Conservation (phyloP, 768 basidiomycete species). For the Russula ochroleuca region DNA sequence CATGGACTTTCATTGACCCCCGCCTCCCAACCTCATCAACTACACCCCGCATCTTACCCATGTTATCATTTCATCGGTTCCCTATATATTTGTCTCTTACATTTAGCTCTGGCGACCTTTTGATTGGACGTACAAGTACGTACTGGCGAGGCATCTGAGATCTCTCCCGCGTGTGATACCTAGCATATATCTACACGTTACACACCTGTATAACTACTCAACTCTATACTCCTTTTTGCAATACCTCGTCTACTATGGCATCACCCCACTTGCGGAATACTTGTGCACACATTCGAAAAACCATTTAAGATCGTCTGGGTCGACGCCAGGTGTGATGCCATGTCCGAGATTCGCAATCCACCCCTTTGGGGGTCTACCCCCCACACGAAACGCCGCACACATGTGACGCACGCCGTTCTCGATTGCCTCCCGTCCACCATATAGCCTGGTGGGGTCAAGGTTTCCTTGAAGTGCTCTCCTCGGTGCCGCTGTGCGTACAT, state of each 20-base stretch:
- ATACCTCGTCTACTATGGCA: conserved; percentile 13
- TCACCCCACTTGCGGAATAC: conserved; percentile 48
- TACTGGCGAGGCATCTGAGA: conserved; percentile 25
- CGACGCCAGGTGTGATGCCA: conserved; percentile 92
- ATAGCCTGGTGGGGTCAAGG: conserved; percentile 83
- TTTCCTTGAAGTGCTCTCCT: conserved; percentile 84
- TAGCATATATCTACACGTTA: conserved; percentile 23
- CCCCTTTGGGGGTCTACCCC: conserved; percentile 50
- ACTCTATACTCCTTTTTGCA: conserved; percentile 26
- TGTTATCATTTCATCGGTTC: conserved; percentile 17
- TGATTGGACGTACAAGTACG: conserved; percentile 21
- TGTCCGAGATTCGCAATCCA: conserved; percentile 99
- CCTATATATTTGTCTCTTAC: conserved; percentile 24
- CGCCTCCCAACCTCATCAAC: neutral
- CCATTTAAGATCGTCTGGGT: conserved; percentile 88
- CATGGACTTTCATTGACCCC: conserved; percentile 15
- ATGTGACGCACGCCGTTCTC: conserved; percentile 80
- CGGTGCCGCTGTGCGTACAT: conserved; percentile 60
- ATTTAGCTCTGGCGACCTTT: conserved; percentile 18
- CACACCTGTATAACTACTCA: conserved; percentile 26
- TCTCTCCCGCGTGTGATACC: conserved; percentile 22
- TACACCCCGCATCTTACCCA: conserved; percentile 15
- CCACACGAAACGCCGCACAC: conserved; percentile 62
- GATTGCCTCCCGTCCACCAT: conserved; percentile 83
- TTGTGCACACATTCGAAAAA: conserved; percentile 89